phyloP scores from a whole-genome alignment of 306 rosid genomes.

The Gleditsia sinensis region DNA sequence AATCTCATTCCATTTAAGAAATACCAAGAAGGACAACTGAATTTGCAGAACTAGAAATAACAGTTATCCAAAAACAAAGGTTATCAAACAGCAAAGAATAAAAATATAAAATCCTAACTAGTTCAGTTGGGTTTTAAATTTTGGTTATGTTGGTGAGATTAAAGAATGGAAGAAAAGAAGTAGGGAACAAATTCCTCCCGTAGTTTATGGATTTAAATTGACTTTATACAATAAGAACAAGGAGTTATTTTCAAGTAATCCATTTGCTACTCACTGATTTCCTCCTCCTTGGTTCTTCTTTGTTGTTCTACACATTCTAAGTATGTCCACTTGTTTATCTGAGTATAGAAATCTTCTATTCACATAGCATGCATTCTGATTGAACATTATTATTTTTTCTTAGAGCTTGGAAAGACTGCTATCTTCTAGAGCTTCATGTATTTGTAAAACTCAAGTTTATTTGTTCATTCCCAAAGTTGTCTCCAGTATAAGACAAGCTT shows the following conservation, averaged over 20 bases:
- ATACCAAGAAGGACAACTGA: background rate
- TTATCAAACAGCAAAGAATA: background rate
- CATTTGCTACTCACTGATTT: background rate
- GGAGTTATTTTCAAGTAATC: background rate
- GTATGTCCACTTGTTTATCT: conserved; percentile 6
- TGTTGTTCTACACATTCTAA: background rate
- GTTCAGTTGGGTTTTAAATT: conserved; percentile 6
- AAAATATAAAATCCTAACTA: background rate
- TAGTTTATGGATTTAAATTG: background rate
- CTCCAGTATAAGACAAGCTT: background rate
- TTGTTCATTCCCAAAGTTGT: conserved; percentile 11
- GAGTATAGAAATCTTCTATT: background rate
- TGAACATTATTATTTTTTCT: conserved; percentile 14
- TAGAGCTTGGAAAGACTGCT: background rate
- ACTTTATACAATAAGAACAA: conserved; percentile 14
- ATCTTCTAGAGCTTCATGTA: background rate
- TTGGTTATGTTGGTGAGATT: background rate
- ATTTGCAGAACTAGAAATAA: background rate
- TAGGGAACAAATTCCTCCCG: background rate
- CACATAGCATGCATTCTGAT: conserved; percentile 12
- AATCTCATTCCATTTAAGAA: no score
- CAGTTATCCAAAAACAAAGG: background rate
- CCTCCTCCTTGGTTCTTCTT: conserved; percentile 8
- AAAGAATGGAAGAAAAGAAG: background rate
- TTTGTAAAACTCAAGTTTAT: background rate